These are phyloP conservation scores for Penicillium pancosmium DNA, from an alignment of 495 filamentous ascomycete genomes.

Conservation along the genomic window DNA sequence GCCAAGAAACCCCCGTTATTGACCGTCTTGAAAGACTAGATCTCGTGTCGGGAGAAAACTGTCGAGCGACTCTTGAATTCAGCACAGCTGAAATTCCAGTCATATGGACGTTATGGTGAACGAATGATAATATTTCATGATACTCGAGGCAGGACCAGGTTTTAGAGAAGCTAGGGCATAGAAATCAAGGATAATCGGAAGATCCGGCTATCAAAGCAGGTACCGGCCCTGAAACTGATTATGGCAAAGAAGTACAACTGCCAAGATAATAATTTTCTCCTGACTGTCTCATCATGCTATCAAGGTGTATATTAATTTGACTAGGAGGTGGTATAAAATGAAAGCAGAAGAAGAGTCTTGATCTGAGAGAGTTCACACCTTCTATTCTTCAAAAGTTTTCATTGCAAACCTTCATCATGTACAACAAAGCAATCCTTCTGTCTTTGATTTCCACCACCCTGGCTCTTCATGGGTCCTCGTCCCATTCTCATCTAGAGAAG, in stretches of 20 bases:
- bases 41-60: background rate
- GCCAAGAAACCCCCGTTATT: background rate
- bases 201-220: background rate
- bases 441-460: background rate
- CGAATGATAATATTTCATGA: too few relatives aligned
- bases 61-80: background rate
- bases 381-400: background rate
- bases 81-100: background rate
- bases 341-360: background rate
- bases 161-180: too few relatives aligned
- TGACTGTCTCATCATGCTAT: background rate
- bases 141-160: too few relatives aligned
- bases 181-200: background rate
- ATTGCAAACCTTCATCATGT: background rate
- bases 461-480: background rate
- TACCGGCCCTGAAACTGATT: background rate
- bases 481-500: background rate
- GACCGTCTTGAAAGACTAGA: background rate
- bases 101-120: background rate
- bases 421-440: background rate
- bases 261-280: background rate
- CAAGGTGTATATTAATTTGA: background rate
- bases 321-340: background rate
- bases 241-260: background rate
- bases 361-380: background rate